Conservation (phyloP, 2,329 filamentous ascomycete genomes). For the Colletotrichum tabaci region DNA sequence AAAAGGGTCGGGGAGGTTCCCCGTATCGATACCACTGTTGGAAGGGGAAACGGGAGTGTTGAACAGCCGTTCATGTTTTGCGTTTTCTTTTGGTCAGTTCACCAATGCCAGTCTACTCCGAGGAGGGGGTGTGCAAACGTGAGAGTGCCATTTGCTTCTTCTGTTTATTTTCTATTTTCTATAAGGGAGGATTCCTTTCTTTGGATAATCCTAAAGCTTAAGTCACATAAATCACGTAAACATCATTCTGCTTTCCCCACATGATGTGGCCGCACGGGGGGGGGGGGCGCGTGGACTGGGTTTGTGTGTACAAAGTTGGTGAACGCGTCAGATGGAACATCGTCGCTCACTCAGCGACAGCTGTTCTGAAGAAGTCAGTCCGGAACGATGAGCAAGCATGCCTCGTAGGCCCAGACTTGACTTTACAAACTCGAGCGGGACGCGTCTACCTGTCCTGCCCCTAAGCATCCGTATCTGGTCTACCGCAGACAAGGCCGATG, state of each 20-base stretch:
- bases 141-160: neutral
- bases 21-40: conserved; percentile 35
- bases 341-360: neutral
- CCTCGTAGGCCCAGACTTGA: neutral
- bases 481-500: neutral
- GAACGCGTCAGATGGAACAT: neutral
- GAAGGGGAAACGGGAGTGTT: neutral
- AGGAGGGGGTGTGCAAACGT: neutral
- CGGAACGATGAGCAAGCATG: neutral
- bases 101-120: neutral
- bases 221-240: neutral
- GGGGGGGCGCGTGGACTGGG: neutral
- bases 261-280: neutral
- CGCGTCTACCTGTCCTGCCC: neutral
- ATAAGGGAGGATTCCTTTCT: neutral
- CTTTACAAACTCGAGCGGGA: neutral
- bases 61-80: conserved; percentile 4
- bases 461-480: neutral
- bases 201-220: conserved; percentile 39
- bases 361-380: neutral
- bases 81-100: neutral
- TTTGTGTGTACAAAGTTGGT: neutral
- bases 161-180: too few relatives aligned
- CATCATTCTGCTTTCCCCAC: neutral
- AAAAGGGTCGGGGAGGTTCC: conserved; percentile 12